Conservation (phyloP, 768 basidiomycete genomes). For the Naematelia encephala region DNA sequence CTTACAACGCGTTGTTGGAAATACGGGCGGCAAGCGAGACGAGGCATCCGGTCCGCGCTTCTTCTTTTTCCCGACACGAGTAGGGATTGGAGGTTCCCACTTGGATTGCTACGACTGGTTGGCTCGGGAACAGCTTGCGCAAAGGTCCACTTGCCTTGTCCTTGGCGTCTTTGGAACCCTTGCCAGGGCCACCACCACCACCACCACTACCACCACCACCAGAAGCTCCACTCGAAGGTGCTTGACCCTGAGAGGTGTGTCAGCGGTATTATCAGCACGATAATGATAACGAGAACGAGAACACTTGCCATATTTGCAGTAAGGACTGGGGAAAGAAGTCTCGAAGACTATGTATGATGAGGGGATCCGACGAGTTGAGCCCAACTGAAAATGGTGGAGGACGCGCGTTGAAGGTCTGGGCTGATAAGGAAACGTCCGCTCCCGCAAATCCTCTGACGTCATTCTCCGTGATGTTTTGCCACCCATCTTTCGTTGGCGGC, state of each 20-base stretch:
- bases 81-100: slow-evolving; percentile 98
- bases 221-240: slow-evolving; percentile 43
- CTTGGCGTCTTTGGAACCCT: slow-evolving; percentile 36
- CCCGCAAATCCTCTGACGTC: not conserved
- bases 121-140: too few species aligned
- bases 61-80: slow-evolving; percentile 96
- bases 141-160: slow-evolving; percentile 34
- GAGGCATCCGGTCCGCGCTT: slow-evolving; percentile 85
- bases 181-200: slow-evolving; percentile 20
- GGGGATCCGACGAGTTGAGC: too few species aligned
- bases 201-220: slow-evolving; percentile 29
- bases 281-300: not conserved
- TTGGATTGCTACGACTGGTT: slow-evolving; percentile 58
- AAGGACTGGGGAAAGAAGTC: not conserved
- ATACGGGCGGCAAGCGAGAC: slow-evolving; percentile 86
- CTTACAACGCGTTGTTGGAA: slow-evolving; percentile 90
- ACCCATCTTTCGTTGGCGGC: too few species aligned
- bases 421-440: not conserved
- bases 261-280: not conserved
- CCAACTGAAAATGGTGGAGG: too few species aligned
- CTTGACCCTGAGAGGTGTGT: slow-evolving; percentile 41
- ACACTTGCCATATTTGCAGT: slow-evolving; percentile 10
- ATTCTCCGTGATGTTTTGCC: not conserved
- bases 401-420: slow-evolving; percentile 4
- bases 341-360: not conserved